These are phyloP conservation scores for Begonia loranthoides DNA, from an alignment of 306 rosid genomes.

Conservation along the genomic window DNA sequence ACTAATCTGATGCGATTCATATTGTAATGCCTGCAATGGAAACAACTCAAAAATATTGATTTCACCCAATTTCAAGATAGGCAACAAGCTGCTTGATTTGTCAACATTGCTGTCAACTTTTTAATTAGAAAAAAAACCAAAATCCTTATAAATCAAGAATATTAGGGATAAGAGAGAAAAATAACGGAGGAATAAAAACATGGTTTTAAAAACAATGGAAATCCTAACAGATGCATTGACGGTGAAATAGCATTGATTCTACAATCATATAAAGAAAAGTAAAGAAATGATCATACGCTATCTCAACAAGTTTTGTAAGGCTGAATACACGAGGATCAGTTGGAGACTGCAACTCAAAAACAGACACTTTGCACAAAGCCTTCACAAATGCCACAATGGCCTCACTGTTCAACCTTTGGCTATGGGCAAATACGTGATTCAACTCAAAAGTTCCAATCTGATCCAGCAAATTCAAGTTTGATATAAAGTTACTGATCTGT, in stretches of 20 bases:
- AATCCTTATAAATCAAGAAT: not conserved
- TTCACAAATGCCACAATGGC: conserved; percentile 96
- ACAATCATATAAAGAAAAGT: not conserved
- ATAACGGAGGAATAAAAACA: not conserved
- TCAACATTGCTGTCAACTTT: no score
- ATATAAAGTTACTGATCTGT: conserved; percentile 74
- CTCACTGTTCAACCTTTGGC: conserved; percentile 97
- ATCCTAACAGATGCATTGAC: no score
- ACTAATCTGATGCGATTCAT: conserved; percentile 98
- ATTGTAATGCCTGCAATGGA: conserved; percentile 89
- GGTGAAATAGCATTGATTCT: no score
- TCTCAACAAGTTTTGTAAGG: conserved; percentile 95
- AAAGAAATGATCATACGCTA: conserved; percentile 59
- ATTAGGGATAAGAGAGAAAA: not conserved
- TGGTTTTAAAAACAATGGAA: no score
- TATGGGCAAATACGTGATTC: conserved; percentile 96
- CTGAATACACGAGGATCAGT: conserved; percentile 98
- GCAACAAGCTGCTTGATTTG: no score
- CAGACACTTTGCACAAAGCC: conserved; percentile 88
- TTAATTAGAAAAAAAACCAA: no score
- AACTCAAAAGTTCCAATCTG: conserved; percentile 95
- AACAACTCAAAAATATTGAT: conserved; percentile 7
- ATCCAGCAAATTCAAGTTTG: conserved; percentile 84
- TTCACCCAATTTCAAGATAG: not conserved
- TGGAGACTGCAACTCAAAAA: conserved; percentile 95